phyloP scores from a whole-genome alignment of 1,284 basidiomycete species.

The Tilletiaria anomala region DNA sequence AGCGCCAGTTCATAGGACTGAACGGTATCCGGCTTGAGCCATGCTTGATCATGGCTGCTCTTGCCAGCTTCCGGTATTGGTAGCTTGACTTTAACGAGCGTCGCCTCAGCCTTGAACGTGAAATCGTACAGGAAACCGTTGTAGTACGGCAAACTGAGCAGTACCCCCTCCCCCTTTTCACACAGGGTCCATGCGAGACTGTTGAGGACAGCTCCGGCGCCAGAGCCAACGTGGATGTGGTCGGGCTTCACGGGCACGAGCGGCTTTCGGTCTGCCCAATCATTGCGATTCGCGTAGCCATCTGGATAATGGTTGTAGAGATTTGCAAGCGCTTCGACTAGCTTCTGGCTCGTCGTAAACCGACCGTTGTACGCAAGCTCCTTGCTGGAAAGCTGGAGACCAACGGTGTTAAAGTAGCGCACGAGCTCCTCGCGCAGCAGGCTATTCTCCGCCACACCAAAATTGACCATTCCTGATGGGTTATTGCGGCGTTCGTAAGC shows the following conservation, averaged over 20 bases:
- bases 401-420: conserved; percentile 7
- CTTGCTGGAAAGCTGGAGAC: conserved; percentile 7
- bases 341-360: conserved; percentile 3
- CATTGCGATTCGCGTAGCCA: background rate
- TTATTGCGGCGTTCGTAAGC: conserved; percentile 15
- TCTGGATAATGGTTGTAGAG: conserved; percentile 6
- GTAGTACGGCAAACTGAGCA: conserved; percentile 20
- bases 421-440: conserved; percentile 15
- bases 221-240: conserved; percentile 19
- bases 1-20: conserved; percentile 13
- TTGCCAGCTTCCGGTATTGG: conserved; percentile 3
- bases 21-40: conserved; percentile 9
- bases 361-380: conserved; percentile 26
- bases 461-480: conserved; percentile 20
- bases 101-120: conserved; percentile 8
- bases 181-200: conserved; percentile 19
- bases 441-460: conserved; percentile 23
- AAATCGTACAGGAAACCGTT: conserved; percentile 25
- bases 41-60: conserved; percentile 1
- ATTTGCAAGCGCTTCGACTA: conserved; percentile 2
- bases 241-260: conserved; percentile 9
- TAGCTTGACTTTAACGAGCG: conserved; percentile 9
- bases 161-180: conserved; percentile 17
- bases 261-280: conserved; percentile 2
- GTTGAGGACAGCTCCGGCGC: conserved; percentile 22